Evolutionary conservation across 805 yeast species (phyloP).

Genomic region (Candida sakaeoensis): DNA sequence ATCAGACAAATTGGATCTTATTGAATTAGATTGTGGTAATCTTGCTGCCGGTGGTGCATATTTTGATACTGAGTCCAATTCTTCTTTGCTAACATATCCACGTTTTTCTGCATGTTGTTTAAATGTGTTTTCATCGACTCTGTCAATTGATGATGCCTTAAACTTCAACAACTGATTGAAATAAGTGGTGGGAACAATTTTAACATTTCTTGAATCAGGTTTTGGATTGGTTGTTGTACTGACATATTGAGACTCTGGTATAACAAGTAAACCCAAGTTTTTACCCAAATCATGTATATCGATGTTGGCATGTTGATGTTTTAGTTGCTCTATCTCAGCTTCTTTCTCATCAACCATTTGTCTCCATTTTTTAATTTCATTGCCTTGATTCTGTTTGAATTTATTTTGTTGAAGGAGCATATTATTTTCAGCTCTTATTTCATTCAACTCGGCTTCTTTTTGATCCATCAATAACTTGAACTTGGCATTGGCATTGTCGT

Average conservation of each 20-base stretch:
- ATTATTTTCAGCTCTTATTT: constrained; percentile 14
- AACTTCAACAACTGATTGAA: constrained; percentile 54
- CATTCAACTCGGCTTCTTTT: constrained; percentile 26
- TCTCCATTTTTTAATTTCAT: constrained; percentile 1
- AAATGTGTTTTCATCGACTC: constrained; percentile 43
- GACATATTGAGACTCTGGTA: constrained; percentile 58
- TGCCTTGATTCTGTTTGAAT: constrained; percentile 4
- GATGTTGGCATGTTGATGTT: constrained; percentile 17
- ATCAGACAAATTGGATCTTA: constrained; percentile 27
- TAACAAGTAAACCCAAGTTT: constrained; percentile 45
- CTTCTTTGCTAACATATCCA: constrained; percentile 38
- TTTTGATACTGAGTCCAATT: constrained; percentile 17
- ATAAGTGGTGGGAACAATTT: constrained; percentile 61
- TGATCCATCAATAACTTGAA: constrained; percentile 25
- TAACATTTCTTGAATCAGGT: constrained; percentile 55
- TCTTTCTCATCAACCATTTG: constrained; percentile 13
- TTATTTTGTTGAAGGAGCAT: constrained; percentile 3
- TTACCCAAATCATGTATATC: constrained; percentile 39
- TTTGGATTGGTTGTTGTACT: constrained; percentile 57
- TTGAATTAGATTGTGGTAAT: constrained; percentile 19
- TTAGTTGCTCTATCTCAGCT: constrained; percentile 13
- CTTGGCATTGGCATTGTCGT: constrained; percentile 12
- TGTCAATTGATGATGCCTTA: constrained; percentile 41
- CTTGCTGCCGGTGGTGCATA: constrained; percentile 1
- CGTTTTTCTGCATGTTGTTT: constrained; percentile 45